Evolutionary conservation across 75 land plant genomes (phyloP).

Genomic region (Pseudotsuga menziesii): DNA sequence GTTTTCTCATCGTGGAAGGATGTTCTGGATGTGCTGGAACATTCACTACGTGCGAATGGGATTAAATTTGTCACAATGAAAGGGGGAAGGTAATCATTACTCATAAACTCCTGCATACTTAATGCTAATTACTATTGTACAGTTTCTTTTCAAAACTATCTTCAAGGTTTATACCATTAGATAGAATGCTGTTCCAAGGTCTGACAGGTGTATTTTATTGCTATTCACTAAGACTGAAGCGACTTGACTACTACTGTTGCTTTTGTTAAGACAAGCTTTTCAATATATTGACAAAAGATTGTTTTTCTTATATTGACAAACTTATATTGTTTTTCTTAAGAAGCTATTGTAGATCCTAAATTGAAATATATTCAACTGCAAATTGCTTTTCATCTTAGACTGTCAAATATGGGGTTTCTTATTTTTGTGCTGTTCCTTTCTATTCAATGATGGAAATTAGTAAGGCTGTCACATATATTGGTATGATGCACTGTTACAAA

Average conservation of each 20-base stretch:
- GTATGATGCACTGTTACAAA: neutral
- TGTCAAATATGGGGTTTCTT: neutral
- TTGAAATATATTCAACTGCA: neutral
- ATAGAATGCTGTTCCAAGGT: no score
- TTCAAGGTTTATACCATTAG: no score
- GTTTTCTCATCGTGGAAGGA: conserved; percentile 97
- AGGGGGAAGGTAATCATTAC: conserved; percentile 66
- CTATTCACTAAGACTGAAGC: neutral
- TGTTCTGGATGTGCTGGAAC: conserved; percentile 92
- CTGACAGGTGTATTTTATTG: neutral
- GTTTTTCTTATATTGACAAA: neutral
- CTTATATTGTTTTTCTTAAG: neutral
- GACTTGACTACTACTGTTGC: neutral
- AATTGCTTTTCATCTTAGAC: neutral
- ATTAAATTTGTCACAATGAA: conserved; percentile 74
- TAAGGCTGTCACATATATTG: neutral
- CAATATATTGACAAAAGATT: neutral
- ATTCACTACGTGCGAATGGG: conserved; percentile 64
- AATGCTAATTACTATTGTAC: no score
- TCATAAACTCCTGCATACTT: no score
- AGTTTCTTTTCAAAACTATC: no score
- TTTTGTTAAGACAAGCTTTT: neutral
- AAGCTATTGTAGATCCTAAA: neutral
- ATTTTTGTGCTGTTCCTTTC: neutral
- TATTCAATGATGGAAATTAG: neutral